Conservation (phyloP, 495 filamentous ascomycete species). For the Penicillium subrubescens region DNA sequence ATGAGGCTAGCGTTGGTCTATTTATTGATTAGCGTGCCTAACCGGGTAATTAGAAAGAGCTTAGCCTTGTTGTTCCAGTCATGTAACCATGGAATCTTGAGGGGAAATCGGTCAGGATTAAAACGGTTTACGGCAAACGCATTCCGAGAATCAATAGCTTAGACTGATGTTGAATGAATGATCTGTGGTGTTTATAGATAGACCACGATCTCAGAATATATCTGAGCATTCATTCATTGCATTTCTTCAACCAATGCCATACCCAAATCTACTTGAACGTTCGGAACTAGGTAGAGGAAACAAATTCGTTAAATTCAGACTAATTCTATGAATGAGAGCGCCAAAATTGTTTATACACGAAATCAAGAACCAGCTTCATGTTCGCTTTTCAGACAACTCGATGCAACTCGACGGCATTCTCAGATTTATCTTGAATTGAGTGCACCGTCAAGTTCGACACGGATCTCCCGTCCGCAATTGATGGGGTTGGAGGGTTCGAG, state of each 20-base stretch:
- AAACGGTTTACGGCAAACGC: background rate
- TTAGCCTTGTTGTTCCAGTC: background rate
- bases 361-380: background rate
- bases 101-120: background rate
- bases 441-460: background rate
- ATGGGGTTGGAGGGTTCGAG: background rate
- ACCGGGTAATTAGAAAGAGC: background rate
- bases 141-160: too few relatives aligned
- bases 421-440: background rate
- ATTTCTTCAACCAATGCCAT: too few relatives aligned
- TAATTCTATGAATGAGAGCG: background rate
- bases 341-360: constrained; percentile 2
- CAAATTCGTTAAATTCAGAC: background rate
- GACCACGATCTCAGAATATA: too few relatives aligned
- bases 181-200: too few relatives aligned
- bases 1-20: background rate
- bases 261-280: background rate
- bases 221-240: too few relatives aligned
- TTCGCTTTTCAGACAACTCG: background rate
- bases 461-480: background rate
- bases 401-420: background rate
- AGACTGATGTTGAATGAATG: too few relatives aligned
- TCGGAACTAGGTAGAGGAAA: background rate
- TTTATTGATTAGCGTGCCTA: constrained; percentile 1
- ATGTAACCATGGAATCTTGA: background rate